phyloP scores from a whole-genome alignment of 1,284 basidiomycete species.

The Cutaneotrichosporon arboriforme region DNA sequence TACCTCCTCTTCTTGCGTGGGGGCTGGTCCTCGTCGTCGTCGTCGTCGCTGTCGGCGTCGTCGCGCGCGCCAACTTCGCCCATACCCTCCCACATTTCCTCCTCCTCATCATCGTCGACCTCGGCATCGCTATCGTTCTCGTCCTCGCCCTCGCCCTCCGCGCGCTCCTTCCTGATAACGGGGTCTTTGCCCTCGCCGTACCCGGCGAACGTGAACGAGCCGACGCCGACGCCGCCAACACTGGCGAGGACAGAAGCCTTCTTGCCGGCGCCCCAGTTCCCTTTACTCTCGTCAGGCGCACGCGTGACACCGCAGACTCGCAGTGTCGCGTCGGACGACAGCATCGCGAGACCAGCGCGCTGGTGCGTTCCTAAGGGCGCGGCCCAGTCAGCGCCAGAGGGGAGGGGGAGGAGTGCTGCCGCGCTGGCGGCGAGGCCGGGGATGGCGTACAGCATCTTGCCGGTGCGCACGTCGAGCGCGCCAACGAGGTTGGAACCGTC shows the following conservation, averaged over 20 bases:
- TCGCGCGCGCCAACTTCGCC: conserved; percentile 21
- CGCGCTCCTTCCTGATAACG: conserved; percentile 20
- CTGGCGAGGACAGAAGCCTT: conserved; percentile 66
- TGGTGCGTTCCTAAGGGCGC: conserved; percentile 1
- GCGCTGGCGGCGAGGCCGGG: conserved; percentile 44
- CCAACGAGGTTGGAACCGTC: conserved; percentile 66
- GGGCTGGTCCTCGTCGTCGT: conserved; percentile 4
- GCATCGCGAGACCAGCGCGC: conserved; percentile 29
- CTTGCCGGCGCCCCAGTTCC: conserved; percentile 54
- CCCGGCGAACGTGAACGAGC: conserved; percentile 55
- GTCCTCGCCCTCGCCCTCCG: conserved; percentile 21
- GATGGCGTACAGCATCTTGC: conserved; percentile 64
- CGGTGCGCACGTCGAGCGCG: conserved; percentile 69
- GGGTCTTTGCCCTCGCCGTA: conserved; percentile 52
- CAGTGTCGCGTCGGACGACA: conserved; percentile 48
- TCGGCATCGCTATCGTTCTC: conserved; percentile 31
- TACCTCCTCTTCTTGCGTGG: conserved; percentile 4
- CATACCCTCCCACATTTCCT: conserved; percentile 29
- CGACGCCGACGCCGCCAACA: conserved; percentile 59
- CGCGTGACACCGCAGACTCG: conserved; percentile 66
- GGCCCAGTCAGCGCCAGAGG: conserved; percentile 6
- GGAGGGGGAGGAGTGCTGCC: conserved; percentile 33
- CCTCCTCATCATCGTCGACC: conserved; percentile 27
- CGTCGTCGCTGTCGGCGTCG: conserved; percentile 26
- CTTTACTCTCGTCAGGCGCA: conserved; percentile 55